These are phyloP conservation scores for Zygosaccharomyces gambellarensis DNA, from an alignment of 805 yeast species.

Conservation along the genomic window DNA sequence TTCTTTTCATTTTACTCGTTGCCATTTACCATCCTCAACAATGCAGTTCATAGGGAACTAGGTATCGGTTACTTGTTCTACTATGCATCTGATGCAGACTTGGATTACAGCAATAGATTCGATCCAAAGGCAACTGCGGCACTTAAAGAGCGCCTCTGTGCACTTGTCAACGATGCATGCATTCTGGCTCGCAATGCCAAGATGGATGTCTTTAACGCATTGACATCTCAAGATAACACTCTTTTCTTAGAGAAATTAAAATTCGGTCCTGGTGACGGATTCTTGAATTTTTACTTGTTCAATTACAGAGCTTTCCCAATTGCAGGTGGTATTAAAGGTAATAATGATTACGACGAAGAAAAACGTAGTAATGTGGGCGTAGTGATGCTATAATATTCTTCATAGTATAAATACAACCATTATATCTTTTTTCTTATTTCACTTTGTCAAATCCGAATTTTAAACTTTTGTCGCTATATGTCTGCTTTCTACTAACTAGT, in stretches of 20 bases:
- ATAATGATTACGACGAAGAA: conserved; percentile 48
- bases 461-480: neutral
- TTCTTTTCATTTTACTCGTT: conserved; percentile 84
- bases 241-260: conserved; percentile 75
- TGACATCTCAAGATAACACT: conserved; percentile 85
- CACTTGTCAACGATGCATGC: conserved; percentile 67
- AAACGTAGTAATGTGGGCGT: conserved; percentile 82
- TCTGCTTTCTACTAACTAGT: too few relatives aligned
- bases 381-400: conserved; percentile 53
- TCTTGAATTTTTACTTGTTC: conserved; percentile 83
- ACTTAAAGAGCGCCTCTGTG: conserved; percentile 54
- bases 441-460: neutral
- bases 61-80: conserved; percentile 87
- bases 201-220: conserved; percentile 91
- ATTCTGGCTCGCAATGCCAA: conserved; percentile 59
- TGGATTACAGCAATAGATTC: conserved; percentile 37
- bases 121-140: conserved; percentile 39
- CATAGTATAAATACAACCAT: neutral
- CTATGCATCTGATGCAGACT: conserved; percentile 71
- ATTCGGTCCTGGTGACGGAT: conserved; percentile 93
- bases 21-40: conserved; percentile 77
- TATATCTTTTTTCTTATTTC: neutral
- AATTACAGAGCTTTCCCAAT: conserved; percentile 82
- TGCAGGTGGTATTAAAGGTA: conserved; percentile 67
- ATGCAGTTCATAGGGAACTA: conserved; percentile 56